phyloP scores from a whole-genome alignment of 1,284 basidiomycete species.

The Trichosporon asahii region DNA sequence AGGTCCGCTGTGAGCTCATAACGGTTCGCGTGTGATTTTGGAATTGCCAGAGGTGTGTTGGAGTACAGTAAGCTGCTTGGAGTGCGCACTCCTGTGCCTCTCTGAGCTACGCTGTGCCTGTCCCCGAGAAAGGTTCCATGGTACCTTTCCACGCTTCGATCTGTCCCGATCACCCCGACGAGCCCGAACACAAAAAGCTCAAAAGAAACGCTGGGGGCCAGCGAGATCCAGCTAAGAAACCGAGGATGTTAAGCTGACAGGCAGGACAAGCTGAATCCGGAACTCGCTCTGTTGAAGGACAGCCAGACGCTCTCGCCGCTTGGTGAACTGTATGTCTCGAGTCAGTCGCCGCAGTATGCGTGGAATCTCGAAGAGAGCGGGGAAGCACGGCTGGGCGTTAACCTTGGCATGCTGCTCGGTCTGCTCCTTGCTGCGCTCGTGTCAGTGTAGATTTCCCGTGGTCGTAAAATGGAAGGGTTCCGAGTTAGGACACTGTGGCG shows the following conservation, averaged over 20 bases:
- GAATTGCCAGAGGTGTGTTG: too few relatives aligned
- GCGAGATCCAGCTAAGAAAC: too few relatives aligned
- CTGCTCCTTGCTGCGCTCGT: background rate
- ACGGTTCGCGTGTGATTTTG: too few relatives aligned
- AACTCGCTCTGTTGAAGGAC: background rate
- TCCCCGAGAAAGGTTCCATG: background rate
- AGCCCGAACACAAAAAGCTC: too few relatives aligned
- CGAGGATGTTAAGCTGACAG: background rate
- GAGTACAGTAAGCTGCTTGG: too few relatives aligned
- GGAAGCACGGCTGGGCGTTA: background rate
- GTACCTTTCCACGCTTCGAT: background rate
- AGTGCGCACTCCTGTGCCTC: background rate
- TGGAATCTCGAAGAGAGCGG: background rate
- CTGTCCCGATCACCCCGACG: too few relatives aligned
- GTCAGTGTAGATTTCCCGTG: background rate
- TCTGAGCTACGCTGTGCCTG: background rate
- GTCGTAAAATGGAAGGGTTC: too few relatives aligned
- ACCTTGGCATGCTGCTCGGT: background rate
- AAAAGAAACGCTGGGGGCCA: too few relatives aligned
- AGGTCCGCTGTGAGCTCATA: background rate
- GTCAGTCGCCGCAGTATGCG: background rate
- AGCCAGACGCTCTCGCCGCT: conserved; percentile 14
- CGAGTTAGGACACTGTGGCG: too few relatives aligned
- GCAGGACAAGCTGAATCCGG: background rate
- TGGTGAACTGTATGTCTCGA: conserved; percentile 27